Evolutionary conservation across 2,329 filamentous ascomycete species (phyloP).

Genomic region (Pleomassaria siparia): DNA sequence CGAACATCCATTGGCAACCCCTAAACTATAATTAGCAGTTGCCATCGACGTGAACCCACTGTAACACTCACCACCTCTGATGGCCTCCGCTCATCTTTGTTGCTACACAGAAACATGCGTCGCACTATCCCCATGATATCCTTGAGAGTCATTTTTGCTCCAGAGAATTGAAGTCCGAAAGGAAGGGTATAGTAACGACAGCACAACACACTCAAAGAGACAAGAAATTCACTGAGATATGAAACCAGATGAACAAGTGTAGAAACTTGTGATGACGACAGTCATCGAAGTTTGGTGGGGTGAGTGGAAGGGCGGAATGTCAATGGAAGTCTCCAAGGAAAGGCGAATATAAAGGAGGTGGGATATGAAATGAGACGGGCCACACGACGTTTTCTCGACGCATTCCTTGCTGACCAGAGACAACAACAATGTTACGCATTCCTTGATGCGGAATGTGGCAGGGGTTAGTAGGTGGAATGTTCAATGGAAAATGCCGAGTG

Average conservation of each 20-base stretch:
- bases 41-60: neutral
- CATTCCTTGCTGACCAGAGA: slow-evolving; percentile 36
- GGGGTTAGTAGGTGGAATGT: slow-evolving; percentile 19
- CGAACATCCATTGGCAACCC: slow-evolving; percentile 34
- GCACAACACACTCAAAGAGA: slow-evolving; percentile 7
- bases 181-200: slow-evolving; percentile 13
- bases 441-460: slow-evolving; percentile 13
- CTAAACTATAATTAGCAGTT: slow-evolving; percentile 12
- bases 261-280: neutral
- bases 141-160: slow-evolving; percentile 26
- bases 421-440: slow-evolving; percentile 31
- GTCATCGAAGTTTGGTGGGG: neutral
- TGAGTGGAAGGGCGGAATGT: slow-evolving; percentile 1
- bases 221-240: no score
- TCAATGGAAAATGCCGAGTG: neutral
- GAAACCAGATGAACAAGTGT: slow-evolving; percentile 2
- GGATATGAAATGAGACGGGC: slow-evolving; percentile 17
- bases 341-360: slow-evolving; percentile 15
- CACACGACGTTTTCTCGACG: slow-evolving; percentile 16
- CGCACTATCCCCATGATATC: slow-evolving; percentile 21
- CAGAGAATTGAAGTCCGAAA: slow-evolving; percentile 4
- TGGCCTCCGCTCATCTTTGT: slow-evolving; percentile 19
- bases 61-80: slow-evolving; percentile 26
- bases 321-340: slow-evolving; percentile 5
- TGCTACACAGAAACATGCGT: slow-evolving; percentile 29